phyloP scores from a whole-genome alignment of 2,329 filamentous ascomycete species.

The Fonsecaea erecta region DNA sequence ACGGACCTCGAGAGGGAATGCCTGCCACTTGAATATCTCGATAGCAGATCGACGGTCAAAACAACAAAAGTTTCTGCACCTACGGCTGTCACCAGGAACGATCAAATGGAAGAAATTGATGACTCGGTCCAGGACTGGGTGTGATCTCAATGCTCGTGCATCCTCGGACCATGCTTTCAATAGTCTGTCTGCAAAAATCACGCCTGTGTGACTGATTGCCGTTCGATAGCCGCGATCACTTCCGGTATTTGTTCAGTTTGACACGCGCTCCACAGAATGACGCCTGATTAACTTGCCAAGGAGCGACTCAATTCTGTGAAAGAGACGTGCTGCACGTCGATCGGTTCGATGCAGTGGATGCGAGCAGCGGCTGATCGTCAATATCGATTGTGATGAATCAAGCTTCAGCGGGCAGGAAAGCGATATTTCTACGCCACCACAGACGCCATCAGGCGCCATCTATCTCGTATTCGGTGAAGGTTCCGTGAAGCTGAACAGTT shows the following conservation, averaged over 20 bases:
- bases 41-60: neutral
- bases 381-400: neutral
- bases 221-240: neutral
- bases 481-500: neutral
- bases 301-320: neutral
- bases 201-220: neutral
- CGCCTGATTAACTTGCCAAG: neutral
- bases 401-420: neutral
- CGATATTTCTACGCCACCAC: neutral
- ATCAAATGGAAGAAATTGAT: neutral
- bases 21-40: neutral
- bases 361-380: neutral
- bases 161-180: neutral
- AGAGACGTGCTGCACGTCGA: neutral
- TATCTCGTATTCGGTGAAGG: conserved; percentile 8
- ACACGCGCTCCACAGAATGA: neutral
- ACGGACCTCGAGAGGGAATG: neutral
- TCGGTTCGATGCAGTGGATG: neutral
- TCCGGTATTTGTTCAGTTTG: neutral
- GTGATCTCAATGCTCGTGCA: neutral
- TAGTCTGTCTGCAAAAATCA: neutral
- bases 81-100: neutral
- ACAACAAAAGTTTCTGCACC: neutral
- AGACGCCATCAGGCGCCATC: neutral
- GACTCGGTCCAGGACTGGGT: neutral